Evolutionary conservation across 768 basidiomycete species (phyloP).

Genomic region (Serpula lacrymans): DNA sequence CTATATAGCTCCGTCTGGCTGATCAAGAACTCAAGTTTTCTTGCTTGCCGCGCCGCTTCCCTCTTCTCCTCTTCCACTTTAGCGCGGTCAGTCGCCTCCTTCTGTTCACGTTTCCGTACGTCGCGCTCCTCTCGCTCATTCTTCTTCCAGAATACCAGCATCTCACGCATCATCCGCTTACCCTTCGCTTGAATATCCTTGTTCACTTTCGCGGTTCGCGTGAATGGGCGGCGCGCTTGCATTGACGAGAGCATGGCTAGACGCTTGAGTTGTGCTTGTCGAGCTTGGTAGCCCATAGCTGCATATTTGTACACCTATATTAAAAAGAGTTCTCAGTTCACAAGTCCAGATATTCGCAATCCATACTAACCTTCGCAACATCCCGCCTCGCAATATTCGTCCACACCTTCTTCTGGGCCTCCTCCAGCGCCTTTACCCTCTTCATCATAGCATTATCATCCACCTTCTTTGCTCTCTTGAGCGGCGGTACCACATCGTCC

Average conservation of each 20-base stretch:
- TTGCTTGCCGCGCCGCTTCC: conserved; percentile 88
- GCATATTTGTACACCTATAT: conserved; percentile 79
- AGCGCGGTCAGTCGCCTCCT: conserved; percentile 85
- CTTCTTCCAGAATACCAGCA: conserved; percentile 97
- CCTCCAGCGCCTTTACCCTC: conserved; percentile 74
- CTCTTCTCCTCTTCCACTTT: conserved; percentile 90
- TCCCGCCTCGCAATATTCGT: conserved; percentile 82
- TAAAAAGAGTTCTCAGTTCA: background rate
- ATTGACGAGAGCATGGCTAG: conserved; percentile 71
- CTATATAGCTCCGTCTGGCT: conserved; percentile 98
- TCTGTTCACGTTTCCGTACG: conserved; percentile 88
- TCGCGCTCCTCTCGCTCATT: conserved; percentile 97
- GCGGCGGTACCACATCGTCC: conserved; percentile 62
- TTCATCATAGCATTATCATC: conserved; percentile 72
- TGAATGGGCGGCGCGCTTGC: conserved; percentile 75
- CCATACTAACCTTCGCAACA: conserved; percentile 74
- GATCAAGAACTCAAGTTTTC: conserved; percentile 97
- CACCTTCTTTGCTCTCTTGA: conserved; percentile 74
- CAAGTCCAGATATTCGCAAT: background rate
- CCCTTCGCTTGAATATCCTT: conserved; percentile 85
- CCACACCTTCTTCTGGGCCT: conserved; percentile 87
- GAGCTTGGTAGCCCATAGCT: conserved; percentile 59
- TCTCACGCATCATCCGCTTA: conserved; percentile 89
- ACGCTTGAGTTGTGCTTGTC: conserved; percentile 69
- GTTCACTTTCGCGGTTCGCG: conserved; percentile 67